Conservation (phyloP, 148 eudicot genomes). For the Gaultheria prostrata region DNA sequence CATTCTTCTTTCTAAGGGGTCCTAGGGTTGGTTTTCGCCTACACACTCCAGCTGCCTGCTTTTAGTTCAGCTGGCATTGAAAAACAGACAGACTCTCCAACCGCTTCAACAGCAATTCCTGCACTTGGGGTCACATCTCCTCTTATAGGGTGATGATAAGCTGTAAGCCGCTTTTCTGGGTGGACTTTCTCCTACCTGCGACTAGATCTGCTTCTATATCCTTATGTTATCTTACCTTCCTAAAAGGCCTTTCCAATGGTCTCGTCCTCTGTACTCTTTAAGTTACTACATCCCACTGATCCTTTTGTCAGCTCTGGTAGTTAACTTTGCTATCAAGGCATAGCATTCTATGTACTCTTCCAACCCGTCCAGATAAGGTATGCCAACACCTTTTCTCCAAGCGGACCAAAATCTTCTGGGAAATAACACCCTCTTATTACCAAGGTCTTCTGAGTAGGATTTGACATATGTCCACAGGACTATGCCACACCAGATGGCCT, state of each 20-base stretch:
- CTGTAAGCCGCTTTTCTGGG: neutral
- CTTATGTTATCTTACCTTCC: neutral
- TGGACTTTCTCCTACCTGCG: neutral
- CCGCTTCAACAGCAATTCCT: neutral
- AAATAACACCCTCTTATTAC: neutral
- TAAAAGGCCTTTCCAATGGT: too few species aligned
- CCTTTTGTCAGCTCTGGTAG: too few species aligned
- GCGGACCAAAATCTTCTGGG: too few species aligned
- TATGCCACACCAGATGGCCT: neutral
- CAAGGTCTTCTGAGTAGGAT: neutral
- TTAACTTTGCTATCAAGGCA: too few species aligned
- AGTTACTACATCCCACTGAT: too few species aligned
- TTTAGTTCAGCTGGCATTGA: neutral
- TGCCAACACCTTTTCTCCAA: too few species aligned
- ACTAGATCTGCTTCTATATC: neutral
- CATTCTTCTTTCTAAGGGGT: conserved; percentile 1
- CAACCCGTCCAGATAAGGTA: too few species aligned
- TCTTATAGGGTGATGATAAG: neutral
- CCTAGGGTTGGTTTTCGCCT: neutral
- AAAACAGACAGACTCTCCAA: neutral
- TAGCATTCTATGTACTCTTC: too few species aligned
- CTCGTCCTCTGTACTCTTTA: too few species aligned
- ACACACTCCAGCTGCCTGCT: neutral
- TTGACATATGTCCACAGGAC: neutral
- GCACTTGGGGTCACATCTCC: neutral